phyloP scores from a whole-genome alignment of 495 filamentous ascomycete genomes.

The Penicillium crystallinum region DNA sequence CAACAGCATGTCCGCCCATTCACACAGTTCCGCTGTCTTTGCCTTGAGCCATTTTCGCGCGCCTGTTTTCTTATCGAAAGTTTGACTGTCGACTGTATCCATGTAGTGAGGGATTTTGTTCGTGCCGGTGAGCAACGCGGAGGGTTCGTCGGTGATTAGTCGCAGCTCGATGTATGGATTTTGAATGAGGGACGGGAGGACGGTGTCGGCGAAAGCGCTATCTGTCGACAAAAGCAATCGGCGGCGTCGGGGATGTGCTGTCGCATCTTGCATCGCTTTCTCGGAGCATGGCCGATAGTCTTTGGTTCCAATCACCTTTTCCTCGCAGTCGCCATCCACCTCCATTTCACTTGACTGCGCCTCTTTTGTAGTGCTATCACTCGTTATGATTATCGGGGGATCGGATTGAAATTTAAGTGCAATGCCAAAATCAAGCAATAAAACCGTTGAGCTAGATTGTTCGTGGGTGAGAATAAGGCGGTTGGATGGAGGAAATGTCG shows the following conservation, averaged over 20 bases:
- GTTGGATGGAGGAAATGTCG: neutral
- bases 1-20: conserved; percentile 83
- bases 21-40: conserved; percentile 65
- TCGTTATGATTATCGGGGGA: conserved; percentile 2
- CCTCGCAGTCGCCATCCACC: conserved; percentile 23
- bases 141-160: conserved; percentile 45
- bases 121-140: conserved; percentile 37
- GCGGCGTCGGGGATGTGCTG: conserved; percentile 26
- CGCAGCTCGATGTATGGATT: conserved; percentile 41
- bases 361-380: conserved; percentile 11
- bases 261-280: conserved; percentile 3
- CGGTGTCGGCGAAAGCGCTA: conserved; percentile 38
- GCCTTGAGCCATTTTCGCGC: conserved; percentile 44
- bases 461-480: neutral
- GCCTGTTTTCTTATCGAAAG: conserved; percentile 43
- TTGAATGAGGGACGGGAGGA: conserved; percentile 37
- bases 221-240: conserved; percentile 42
- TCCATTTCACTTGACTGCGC: conserved; percentile 27
- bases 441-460: neutral
- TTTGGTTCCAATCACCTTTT: conserved; percentile 15
- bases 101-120: conserved; percentile 46
- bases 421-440: conserved; percentile 13
- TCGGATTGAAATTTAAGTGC: conserved; percentile 23
- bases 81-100: conserved; percentile 43
- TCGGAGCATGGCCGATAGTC: conserved; percentile 9